phyloP scores from a whole-genome alignment of 371 early-diverging fungal genomes.

The Gilbertella persicaria region DNA sequence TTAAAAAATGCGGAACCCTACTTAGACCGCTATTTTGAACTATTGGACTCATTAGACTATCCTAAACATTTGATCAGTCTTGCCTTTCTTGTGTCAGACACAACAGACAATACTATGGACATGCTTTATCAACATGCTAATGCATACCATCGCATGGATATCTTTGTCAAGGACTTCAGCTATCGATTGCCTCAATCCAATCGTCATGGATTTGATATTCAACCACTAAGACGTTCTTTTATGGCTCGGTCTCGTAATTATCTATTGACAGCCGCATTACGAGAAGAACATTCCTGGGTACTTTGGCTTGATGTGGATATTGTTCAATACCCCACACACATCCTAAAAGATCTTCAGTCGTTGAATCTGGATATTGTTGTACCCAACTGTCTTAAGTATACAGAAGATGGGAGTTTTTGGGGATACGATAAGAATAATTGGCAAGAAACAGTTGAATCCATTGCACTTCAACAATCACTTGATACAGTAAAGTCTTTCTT shows the following conservation, averaged over 20 bases:
- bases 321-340: constrained; percentile 50
- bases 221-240: constrained; percentile 49
- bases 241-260: constrained; percentile 62
- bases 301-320: constrained; percentile 63
- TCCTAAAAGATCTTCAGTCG: constrained; percentile 53
- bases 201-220: constrained; percentile 52
- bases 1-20: constrained; percentile 58
- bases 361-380: constrained; percentile 60
- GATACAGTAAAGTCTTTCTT: constrained; percentile 20
- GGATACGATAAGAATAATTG: constrained; percentile 71
- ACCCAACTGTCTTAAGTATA: constrained; percentile 55
- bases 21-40: constrained; percentile 55
- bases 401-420: constrained; percentile 44
- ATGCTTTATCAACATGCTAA: constrained; percentile 42
- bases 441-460: constrained; percentile 62
- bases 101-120: constrained; percentile 51
- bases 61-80: constrained; percentile 54
- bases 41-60: constrained; percentile 47
- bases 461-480: constrained; percentile 52
- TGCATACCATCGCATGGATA: constrained; percentile 43
- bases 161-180: constrained; percentile 58
- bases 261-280: constrained; percentile 51
- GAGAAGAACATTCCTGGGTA: constrained; percentile 56
- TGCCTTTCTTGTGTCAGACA: constrained; percentile 60
- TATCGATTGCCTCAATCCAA: constrained; percentile 50